Percentiles rank a stretch among this genome's conserved stretches.
Conservation (phyloP, 1,284 basidiomycete genomes). For the Papiliotrema fonsecae region DNA sequence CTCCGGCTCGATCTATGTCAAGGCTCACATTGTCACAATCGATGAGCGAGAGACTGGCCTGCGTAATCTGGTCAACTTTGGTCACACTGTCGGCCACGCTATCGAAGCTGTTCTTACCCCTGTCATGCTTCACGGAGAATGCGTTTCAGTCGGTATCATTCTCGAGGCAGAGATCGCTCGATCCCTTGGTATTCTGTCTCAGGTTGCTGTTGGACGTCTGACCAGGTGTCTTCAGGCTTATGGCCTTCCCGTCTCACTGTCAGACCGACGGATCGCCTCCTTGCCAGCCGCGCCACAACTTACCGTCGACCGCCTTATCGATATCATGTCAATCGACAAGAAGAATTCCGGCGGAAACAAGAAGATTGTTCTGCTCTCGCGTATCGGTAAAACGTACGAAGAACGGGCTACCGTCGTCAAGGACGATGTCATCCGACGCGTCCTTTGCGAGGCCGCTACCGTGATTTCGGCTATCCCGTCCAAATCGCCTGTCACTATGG, state of each 20-base stretch:
- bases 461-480: conserved; percentile 64
- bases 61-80: conserved; percentile 95
- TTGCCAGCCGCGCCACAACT: conserved; percentile 68
- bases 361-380: conserved; percentile 86
- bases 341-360: conserved; percentile 87
- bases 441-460: conserved; percentile 69
- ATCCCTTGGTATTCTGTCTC: conserved; percentile 75
- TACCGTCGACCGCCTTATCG: conserved; percentile 75
- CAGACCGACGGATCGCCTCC: conserved; percentile 67
- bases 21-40: conserved; percentile 89
- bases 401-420: conserved; percentile 81
- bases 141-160: conserved; percentile 87
- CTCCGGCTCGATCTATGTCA: conserved; percentile 80
- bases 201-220: conserved; percentile 83
- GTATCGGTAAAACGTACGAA: conserved; percentile 89
- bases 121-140: conserved; percentile 86
- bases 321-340: conserved; percentile 93
- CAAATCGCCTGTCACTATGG: conserved; percentile 71
- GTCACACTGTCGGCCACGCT: conserved; percentile 92
- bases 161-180: conserved; percentile 87
- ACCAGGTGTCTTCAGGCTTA: conserved; percentile 78
- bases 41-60: conserved; percentile 93
- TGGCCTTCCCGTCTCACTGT: conserved; percentile 74
- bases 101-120: conserved; percentile 92
- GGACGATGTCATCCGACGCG: conserved; percentile 74